Conservation (phyloP, 352 stramenopile species). For the Globisporangium sylvaticum region DNA sequence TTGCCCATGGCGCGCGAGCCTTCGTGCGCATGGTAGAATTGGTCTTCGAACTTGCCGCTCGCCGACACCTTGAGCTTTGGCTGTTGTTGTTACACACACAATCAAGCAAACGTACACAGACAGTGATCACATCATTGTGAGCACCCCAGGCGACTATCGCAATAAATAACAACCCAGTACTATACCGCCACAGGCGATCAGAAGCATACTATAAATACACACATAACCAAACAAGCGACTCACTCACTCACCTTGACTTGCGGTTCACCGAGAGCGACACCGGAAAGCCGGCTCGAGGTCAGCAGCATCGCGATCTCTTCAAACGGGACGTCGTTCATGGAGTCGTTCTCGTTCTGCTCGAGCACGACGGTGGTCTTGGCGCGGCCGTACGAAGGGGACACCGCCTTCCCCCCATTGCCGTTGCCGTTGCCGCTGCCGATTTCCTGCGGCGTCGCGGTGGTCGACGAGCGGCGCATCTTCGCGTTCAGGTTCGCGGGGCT, state of each 20-base stretch:
- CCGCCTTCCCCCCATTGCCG: background rate
- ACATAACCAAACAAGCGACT: background rate
- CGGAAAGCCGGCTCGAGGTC: slow-evolving; percentile 7
- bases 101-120: background rate
- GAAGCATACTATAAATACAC: background rate
- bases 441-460: background rate
- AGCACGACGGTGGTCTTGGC: slow-evolving; percentile 11
- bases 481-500: background rate
- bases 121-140: background rate
- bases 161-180: background rate
- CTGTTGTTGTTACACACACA: slow-evolving; percentile 15
- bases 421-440: background rate
- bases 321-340: slow-evolving; percentile 19
- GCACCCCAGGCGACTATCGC: background rate
- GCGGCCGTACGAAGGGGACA: slow-evolving; percentile 5
- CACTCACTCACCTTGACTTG: slow-evolving; percentile 17
- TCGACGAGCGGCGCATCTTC: background rate
- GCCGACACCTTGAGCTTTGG: slow-evolving; percentile 76
- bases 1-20: slow-evolving; percentile 75
- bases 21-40: slow-evolving; percentile 83
- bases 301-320: slow-evolving; percentile 20
- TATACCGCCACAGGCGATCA: background rate
- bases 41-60: slow-evolving; percentile 81
- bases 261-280: slow-evolving; percentile 2
- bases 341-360: slow-evolving; percentile 17